Evolutionary conservation across 192 early-diverging fungal species (phyloP).

Genomic region (Endogone sp.): DNA sequence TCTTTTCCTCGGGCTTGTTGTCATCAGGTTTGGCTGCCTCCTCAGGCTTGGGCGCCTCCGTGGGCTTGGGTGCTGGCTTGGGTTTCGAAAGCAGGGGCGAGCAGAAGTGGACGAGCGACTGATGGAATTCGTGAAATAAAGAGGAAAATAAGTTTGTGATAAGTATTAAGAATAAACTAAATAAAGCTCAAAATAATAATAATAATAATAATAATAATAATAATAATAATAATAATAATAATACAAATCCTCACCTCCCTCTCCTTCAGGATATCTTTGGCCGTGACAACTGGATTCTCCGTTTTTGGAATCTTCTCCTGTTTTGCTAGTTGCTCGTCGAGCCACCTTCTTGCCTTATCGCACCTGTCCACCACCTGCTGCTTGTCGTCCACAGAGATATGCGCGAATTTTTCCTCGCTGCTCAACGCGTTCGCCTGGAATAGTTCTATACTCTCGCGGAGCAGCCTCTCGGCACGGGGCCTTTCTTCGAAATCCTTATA

Average conservation of each 20-base stretch:
- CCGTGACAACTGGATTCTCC: constrained; percentile 65
- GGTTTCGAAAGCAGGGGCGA: constrained; percentile 83
- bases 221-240: constrained; percentile 1
- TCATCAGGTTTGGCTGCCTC: constrained; percentile 32
- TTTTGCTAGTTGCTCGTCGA: constrained; percentile 75
- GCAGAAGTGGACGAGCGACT: constrained; percentile 61
- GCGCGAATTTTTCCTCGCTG: constrained; percentile 80
- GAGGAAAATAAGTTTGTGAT: not conserved
- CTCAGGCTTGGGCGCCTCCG: constrained; percentile 43
- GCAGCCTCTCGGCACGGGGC: constrained; percentile 75
- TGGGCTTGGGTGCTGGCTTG: constrained; percentile 77
- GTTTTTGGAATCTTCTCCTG: constrained; percentile 74
- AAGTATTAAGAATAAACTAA: constrained; percentile 1
- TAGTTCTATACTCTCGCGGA: constrained; percentile 75
- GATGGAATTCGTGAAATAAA: not conserved
- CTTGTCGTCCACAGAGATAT: constrained; percentile 84
- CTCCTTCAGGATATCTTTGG: constrained; percentile 72
- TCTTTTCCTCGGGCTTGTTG: constrained; percentile 34
- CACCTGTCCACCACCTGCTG: constrained; percentile 74
- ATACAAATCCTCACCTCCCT: constrained; percentile 33
- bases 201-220: not conserved
- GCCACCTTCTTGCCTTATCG: constrained; percentile 79
- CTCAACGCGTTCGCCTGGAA: constrained; percentile 68
- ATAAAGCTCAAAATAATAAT: too few species aligned
- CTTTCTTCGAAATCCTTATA: constrained; percentile 82